Percentiles rank a stretch among this genome's conserved stretches.
Conservation (phyloP, 352 stramenopile species). For the Blastocystis hominis region DNA sequence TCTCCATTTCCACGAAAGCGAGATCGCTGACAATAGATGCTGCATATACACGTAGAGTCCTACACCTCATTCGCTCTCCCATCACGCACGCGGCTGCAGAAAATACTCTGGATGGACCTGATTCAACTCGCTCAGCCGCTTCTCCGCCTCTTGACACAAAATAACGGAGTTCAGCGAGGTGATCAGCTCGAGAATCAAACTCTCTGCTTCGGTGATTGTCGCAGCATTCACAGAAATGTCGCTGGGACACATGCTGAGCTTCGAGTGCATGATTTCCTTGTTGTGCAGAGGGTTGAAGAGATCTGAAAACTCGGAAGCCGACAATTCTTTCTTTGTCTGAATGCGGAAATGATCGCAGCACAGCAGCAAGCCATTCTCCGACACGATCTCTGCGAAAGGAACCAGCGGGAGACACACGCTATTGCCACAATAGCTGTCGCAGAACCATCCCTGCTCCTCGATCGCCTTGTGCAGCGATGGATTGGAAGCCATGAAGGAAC, state of each 20-base stretch:
- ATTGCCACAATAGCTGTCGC: not conserved
- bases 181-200: not conserved
- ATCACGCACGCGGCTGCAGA: not conserved
- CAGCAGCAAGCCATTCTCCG: not conserved
- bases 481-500: not conserved
- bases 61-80: not conserved
- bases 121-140: conserved; percentile 2
- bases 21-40: not conserved
- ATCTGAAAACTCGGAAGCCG: not conserved
- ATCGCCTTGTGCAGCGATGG: not conserved
- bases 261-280: not conserved
- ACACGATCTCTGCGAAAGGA: not conserved
- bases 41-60: conserved; percentile 27
- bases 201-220: not conserved
- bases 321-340: not conserved
- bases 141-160: not conserved
- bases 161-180: conserved; percentile 15
- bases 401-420: not conserved
- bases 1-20: not conserved
- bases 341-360: conserved; percentile 7
- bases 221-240: not conserved
- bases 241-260: conserved; percentile 23
- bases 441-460: not conserved
- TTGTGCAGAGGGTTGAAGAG: not conserved
- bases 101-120: not conserved